A percentile compares a stretch with the other conserved stretches of the same genome.
Conservation (phyloP, 176 grass and related monocot species). For the Sorghum bicolor region Sorghum_bicolor_NCBIv3 NC_012876.2:2052501-2053000, state of each 20-base stretch:
- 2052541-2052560: neutral
- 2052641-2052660: constrained; percentile 37
- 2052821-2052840: constrained; percentile 78
- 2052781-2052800: constrained; percentile 60
- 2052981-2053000: too few relatives aligned
- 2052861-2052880: constrained; percentile 66
- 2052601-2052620: neutral
- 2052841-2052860: constrained; percentile 78
- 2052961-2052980: constrained; percentile 42
- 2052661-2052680: constrained; percentile 73
- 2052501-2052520: neutral
- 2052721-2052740: constrained; percentile 69
- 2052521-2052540: neutral
- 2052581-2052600: neutral
- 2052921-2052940: constrained; percentile 68
- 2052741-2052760: constrained; percentile 85
- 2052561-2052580: neutral
- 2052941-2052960: constrained; percentile 87
- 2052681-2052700: constrained; percentile 89
- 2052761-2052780: constrained; percentile 72
- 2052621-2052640: too few relatives aligned
- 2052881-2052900: constrained; percentile 70
- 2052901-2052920: constrained; percentile 68
- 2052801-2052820: constrained; percentile 77
- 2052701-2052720: constrained; percentile 67